These are phyloP conservation scores for Mesembryanthemum crystallinum DNA, from an alignment of 148 eudicot genomes.

Conservation along the genomic window DNA sequence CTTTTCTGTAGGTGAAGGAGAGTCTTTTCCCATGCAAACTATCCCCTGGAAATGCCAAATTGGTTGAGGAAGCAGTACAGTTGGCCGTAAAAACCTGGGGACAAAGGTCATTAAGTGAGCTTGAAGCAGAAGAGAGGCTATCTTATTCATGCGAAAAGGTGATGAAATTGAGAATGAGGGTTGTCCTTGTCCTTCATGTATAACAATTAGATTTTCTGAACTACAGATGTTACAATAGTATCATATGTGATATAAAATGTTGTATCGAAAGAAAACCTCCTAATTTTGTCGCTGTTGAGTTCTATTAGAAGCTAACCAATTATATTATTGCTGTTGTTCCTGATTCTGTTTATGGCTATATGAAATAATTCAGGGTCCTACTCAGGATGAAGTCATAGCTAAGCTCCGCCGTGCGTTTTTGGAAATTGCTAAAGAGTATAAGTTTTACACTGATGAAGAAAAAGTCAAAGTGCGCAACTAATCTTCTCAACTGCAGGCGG, in stretches of 20 bases:
- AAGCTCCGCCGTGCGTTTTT: slow-evolving; percentile 71
- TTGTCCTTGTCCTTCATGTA: neutral
- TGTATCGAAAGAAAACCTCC: neutral
- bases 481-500: neutral
- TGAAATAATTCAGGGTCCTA: slow-evolving; percentile 69
- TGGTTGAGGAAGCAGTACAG: slow-evolving; percentile 80
- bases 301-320: neutral
- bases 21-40: slow-evolving; percentile 83
- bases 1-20: slow-evolving; percentile 70
- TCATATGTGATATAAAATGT: neutral
- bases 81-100: slow-evolving; percentile 89
- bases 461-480: slow-evolving; percentile 55
- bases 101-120: slow-evolving; percentile 78
- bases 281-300: neutral
- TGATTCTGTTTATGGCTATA: slow-evolving; percentile 5
- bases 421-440: slow-evolving; percentile 73
- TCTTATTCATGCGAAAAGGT: slow-evolving; percentile 98
- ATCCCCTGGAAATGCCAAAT: slow-evolving; percentile 47
- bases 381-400: slow-evolving; percentile 82
- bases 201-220: neutral
- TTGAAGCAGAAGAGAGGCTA: slow-evolving; percentile 93
- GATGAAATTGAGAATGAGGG: slow-evolving; percentile 20
- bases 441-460: slow-evolving; percentile 72
- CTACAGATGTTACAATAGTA: neutral
- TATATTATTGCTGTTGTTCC: neutral